A percentile compares a stretch with the other conserved stretches of the same genome.
Conservation (phyloP, 495 filamentous ascomycete genomes). For the Sphaerosporella brunnea region DNA sequence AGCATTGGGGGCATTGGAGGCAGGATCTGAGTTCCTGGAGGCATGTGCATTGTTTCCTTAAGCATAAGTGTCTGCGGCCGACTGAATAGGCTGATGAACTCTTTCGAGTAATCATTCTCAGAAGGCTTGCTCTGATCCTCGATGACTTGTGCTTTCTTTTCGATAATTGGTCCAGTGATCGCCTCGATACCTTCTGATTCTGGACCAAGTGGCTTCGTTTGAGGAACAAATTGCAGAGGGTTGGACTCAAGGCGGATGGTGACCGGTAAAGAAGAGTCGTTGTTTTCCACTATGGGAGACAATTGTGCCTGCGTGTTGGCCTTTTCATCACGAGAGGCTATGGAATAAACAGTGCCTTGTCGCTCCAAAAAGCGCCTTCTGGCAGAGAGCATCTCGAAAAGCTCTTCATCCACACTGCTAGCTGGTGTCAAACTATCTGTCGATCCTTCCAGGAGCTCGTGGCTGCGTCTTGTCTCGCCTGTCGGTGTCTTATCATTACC, state of each 20-base stretch:
- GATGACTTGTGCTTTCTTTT: conserved; percentile 8
- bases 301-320: neutral
- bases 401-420: conserved; percentile 14
- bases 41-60: conserved; percentile 26
- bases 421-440: neutral
- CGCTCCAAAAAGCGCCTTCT: conserved; percentile 15
- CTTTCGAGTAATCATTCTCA: conserved; percentile 19
- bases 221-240: conserved; percentile 10
- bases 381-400: conserved; percentile 23
- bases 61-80: conserved; percentile 24
- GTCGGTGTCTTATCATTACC: no score
- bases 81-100: conserved; percentile 23
- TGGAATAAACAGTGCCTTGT: neutral
- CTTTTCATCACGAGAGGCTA: neutral
- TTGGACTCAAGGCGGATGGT: neutral
- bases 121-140: conserved; percentile 13
- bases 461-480: no score
- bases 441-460: no score
- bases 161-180: conserved; percentile 19
- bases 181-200: conserved; percentile 24
- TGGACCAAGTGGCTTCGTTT: conserved; percentile 17
- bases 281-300: neutral
- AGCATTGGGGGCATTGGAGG: conserved; percentile 21
- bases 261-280: neutral
- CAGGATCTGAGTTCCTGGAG: conserved; percentile 18